Conservation (phyloP, 2,329 filamentous ascomycete genomes). For the Venturiaceae sp. region DNA sequence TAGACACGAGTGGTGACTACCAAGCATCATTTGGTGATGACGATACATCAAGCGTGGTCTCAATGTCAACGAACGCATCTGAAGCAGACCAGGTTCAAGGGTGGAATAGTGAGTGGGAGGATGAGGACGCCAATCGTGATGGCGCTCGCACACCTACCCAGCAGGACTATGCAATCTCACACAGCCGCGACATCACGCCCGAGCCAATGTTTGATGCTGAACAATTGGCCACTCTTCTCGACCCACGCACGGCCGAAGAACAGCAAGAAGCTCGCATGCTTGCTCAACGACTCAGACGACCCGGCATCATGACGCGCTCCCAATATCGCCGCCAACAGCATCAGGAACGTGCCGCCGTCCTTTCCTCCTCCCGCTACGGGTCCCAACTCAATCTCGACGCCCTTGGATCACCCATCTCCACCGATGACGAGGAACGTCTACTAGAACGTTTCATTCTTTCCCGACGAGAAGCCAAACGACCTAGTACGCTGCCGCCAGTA, state of each 20-base stretch:
- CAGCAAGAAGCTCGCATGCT: conserved; percentile 72
- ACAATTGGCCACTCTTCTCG: conserved; percentile 69
- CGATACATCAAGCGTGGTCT: conserved; percentile 75
- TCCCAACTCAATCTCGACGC: conserved; percentile 24
- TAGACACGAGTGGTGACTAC: conserved; percentile 76
- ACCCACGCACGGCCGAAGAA: conserved; percentile 69
- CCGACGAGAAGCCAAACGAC: conserved; percentile 30
- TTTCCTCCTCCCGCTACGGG: conserved; percentile 35
- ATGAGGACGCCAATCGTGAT: conserved; percentile 20
- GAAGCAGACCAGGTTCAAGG: conserved; percentile 28
- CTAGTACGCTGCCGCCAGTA: conserved; percentile 10
- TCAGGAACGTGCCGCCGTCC: conserved; percentile 58
- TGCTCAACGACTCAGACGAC: conserved; percentile 65
- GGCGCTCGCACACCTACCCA: conserved; percentile 67
- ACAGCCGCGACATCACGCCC: conserved; percentile 44
- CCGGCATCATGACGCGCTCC: conserved; percentile 70
- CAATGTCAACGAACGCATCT: conserved; percentile 42
- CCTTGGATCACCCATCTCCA: conserved; percentile 21
- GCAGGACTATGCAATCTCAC: conserved; percentile 38
- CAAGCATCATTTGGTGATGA: conserved; percentile 49
- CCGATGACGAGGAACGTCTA: conserved; percentile 47
- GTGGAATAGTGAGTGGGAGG: conserved; percentile 20
- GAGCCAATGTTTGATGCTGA: conserved; percentile 50
- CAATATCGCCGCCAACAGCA: conserved; percentile 61
- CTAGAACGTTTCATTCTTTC: conserved; percentile 51